These are phyloP conservation scores for Echria macrotheca DNA, from an alignment of 495 filamentous ascomycete genomes.

Conservation along the genomic window DNA sequence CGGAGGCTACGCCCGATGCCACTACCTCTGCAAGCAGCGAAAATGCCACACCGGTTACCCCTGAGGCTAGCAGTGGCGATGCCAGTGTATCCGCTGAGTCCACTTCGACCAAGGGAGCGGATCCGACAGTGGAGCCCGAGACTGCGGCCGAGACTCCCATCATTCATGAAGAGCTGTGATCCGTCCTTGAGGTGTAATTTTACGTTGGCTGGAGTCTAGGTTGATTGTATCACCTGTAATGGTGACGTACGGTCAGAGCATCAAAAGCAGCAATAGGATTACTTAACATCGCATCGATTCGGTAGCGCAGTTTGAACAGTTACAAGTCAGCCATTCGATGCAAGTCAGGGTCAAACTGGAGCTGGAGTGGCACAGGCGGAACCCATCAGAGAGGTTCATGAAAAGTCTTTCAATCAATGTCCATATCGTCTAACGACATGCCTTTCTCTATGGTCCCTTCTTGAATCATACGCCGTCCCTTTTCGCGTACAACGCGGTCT, in stretches of 20 bases:
- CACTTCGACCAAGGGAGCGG: slow-evolving; percentile 21
- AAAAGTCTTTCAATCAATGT: slow-evolving; percentile 36
- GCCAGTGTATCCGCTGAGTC: slow-evolving; percentile 22
- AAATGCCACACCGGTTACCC: slow-evolving; percentile 28
- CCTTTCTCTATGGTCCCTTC: slow-evolving; percentile 48
- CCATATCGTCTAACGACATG: slow-evolving; percentile 37
- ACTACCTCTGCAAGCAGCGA: slow-evolving; percentile 9
- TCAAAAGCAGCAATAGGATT: no score
- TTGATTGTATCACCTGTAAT: background rate
- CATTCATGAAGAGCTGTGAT: slow-evolving; percentile 43
- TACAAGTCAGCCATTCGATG: no score
- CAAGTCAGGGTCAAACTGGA: no score
- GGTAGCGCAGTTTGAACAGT: no score
- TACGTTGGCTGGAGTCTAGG: slow-evolving; percentile 5
- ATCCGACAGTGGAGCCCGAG: slow-evolving; percentile 28
- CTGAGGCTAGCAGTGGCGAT: slow-evolving; percentile 31
- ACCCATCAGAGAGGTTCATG: no score
- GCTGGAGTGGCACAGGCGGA: no score
- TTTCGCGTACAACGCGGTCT: slow-evolving; percentile 61
- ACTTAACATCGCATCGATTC: no score
- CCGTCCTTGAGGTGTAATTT: background rate
- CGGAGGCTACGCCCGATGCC: slow-evolving; percentile 32
- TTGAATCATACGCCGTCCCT: slow-evolving; percentile 59
- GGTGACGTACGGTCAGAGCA: background rate
- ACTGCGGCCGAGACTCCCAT: slow-evolving; percentile 23